Base-by-base conservation (phyloP, 805 yeast species). In the Komagataella populi region DNA sequence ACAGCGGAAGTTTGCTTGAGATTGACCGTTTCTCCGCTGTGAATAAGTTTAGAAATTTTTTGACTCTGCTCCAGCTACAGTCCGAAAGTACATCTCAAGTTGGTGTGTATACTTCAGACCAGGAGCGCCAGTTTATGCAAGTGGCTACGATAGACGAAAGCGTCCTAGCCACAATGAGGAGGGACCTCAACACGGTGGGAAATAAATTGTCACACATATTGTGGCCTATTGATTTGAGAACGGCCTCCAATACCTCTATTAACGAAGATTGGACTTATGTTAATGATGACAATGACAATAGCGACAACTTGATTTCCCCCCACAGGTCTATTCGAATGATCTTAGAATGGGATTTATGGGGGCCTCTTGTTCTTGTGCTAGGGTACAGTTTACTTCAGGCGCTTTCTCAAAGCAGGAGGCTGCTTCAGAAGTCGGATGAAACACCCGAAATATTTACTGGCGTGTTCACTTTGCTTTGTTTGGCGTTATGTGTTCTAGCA, bases 271-370 rank as follows among this genome's bases (percentile, higher is more conserved):
- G 20, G 58, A 59, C 55, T 18, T 51, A 50, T 23, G 45, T 46
- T 22, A 53, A 49, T 18, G 55, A 20, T 7, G 56, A 49, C 49
- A 59, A 59, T 50, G 56, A 49, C 49, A 59, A 59, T 50, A 62
- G 55, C 47, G 66, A 63, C 51, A 56, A 56, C 12, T 51, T 57
- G 23, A 71, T 67, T 39, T 67, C 65, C 20, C 64, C 71, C 2
- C 55, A 59, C 44, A 70, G 65, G 16, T 54, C 69, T 3, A 60
- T 67, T 23, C 58, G 59, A 17, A 64, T 65, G 50, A 70, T 70
- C 10, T 55, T 77, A 50, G 83, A 78, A 51, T 78, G 83, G 83
- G 83, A 78, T 61, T 63, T 78, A 49, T 78, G 83, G 83, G 83
- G 83, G 1, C 83, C 83, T 1, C 61, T 78, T 47, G 69, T 78